phyloP scores from a whole-genome alignment of 495 filamentous ascomycete genomes.

The Bacidia rubella region DNA sequence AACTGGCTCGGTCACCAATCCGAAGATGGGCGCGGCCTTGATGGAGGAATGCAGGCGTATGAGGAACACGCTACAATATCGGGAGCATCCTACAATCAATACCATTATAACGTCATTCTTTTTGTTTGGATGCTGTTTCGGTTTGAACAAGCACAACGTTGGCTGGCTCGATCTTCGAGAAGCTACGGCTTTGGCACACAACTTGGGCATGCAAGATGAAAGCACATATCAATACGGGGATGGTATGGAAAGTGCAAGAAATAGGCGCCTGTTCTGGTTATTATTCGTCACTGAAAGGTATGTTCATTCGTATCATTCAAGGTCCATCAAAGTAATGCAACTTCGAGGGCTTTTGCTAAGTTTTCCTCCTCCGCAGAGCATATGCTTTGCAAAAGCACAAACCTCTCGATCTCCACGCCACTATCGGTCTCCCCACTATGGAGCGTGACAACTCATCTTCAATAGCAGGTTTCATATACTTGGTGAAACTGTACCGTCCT shows the following conservation, averaged over 20 bases:
- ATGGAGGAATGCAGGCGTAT: conserved; percentile 65
- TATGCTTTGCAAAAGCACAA: conserved; percentile 68
- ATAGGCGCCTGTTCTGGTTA: conserved; percentile 49
- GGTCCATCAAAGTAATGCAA: neutral
- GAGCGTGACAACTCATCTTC: conserved; percentile 32
- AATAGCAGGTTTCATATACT: conserved; percentile 46
- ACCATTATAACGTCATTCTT: conserved; percentile 69
- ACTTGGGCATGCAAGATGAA: conserved; percentile 46
- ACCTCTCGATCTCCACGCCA: conserved; percentile 55
- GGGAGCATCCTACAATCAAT: conserved; percentile 55
- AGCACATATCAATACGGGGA: conserved; percentile 33
- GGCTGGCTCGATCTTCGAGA: conserved; percentile 55
- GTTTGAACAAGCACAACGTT: conserved; percentile 39
- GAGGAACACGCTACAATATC: conserved; percentile 58
- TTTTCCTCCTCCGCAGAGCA: conserved; percentile 28
- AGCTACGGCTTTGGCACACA: conserved; percentile 43
- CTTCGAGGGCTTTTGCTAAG: neutral
- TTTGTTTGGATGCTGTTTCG: conserved; percentile 62
- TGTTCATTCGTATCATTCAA: conserved; percentile 3
- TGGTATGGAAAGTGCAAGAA: conserved; percentile 36
- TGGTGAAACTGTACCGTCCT: conserved; percentile 54
- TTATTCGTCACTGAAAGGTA: conserved; percentile 48
- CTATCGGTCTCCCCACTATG: conserved; percentile 48
- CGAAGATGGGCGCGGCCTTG: conserved; percentile 39
- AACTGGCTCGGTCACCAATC: conserved; percentile 35